phyloP scores from a whole-genome alignment of 257 asterid species.

The Gynochthodes officinalis region DNA sequence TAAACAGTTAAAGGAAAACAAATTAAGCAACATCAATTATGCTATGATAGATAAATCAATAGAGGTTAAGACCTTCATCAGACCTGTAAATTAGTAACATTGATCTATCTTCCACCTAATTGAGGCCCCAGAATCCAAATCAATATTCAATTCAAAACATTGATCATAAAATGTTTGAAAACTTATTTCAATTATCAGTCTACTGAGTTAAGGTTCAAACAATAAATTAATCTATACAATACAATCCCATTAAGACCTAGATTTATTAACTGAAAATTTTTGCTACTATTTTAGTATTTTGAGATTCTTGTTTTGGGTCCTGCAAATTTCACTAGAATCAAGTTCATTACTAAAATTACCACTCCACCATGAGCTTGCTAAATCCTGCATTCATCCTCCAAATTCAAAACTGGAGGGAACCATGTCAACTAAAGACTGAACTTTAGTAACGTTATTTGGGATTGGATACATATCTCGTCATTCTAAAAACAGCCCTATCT shows the following conservation, averaged over 20 bases:
- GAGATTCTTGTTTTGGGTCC: neutral
- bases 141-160: neutral
- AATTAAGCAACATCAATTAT: neutral
- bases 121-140: neutral
- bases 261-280: neutral
- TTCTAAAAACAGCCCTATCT: neutral
- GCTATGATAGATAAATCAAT: neutral
- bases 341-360: neutral
- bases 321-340: neutral
- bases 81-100: neutral
- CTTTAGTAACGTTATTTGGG: neutral
- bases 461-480: neutral
- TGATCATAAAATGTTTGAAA: neutral
- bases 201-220: neutral
- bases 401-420: neutral
- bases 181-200: neutral
- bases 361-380: neutral
- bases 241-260: neutral
- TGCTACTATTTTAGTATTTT: neutral
- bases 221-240: neutral
- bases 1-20: slow-evolving; percentile 19
- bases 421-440: neutral
- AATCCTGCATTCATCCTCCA: neutral
- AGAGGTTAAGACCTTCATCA: neutral
- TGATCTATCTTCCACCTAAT: neutral